phyloP scores from a whole-genome alignment of 768 basidiomycete genomes.

The Pholiota conissans region DNA sequence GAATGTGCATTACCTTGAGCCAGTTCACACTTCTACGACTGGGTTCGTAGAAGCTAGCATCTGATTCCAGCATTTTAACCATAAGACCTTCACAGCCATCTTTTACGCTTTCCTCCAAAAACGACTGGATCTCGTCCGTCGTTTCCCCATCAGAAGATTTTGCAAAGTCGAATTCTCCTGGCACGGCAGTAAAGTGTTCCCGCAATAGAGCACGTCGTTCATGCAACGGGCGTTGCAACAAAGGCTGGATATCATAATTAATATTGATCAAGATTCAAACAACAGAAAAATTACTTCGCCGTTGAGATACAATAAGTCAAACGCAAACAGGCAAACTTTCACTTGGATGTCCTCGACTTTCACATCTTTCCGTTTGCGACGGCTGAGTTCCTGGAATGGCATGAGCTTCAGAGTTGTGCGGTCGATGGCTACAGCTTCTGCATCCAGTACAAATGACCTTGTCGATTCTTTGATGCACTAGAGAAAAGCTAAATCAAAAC shows the following conservation, averaged over 20 bases:
- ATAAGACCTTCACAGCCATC: constrained; percentile 99
- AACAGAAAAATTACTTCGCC: constrained; percentile 68
- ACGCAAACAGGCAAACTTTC: constrained; percentile 93
- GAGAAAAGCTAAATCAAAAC: neutral
- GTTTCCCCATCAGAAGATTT: constrained; percentile 87
- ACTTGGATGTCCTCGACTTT: constrained; percentile 98
- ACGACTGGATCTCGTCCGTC: constrained; percentile 90
- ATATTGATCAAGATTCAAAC: neutral
- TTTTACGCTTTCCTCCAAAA: constrained; percentile 95
- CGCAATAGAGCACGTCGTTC: constrained; percentile 78
- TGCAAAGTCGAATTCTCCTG: constrained; percentile 92
- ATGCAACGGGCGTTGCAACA: constrained; percentile 73
- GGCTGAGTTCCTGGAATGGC: constrained; percentile 97
- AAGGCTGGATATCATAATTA: constrained; percentile 49
- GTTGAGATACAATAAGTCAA: constrained; percentile 94
- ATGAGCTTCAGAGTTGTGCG: constrained; percentile 79
- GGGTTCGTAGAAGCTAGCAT: constrained; percentile 93
- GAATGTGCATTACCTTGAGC: constrained; percentile 76
- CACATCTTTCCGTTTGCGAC: constrained; percentile 95
- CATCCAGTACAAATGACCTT: constrained; percentile 91
- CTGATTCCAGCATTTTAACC: constrained; percentile 97
- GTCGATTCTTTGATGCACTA: constrained; percentile 86
- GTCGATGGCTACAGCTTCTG: constrained; percentile 97
- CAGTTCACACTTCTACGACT: constrained; percentile 95
- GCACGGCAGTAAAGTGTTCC: constrained; percentile 78